These are phyloP conservation scores for Populus hybrid DNA, from an alignment of 441 rosid genomes.

Conservation along the genomic window DNA sequence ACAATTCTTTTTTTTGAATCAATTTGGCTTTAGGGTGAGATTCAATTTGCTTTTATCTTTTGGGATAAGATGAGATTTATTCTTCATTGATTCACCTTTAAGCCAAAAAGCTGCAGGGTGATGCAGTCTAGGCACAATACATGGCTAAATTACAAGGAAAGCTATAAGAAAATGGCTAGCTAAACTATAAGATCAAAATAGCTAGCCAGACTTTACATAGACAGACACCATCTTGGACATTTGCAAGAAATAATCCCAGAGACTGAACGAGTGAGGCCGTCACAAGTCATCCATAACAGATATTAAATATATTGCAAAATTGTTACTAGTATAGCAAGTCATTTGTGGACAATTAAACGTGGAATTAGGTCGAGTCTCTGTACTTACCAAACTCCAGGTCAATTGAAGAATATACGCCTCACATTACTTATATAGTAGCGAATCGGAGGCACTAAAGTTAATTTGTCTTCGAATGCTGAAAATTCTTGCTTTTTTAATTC, in stretches of 20 bases:
- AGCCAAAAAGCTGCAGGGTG: slow-evolving; percentile 13
- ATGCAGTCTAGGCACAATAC: not conserved
- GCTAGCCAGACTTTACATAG: not conserved
- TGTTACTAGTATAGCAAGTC: not conserved
- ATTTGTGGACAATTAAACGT: not conserved
- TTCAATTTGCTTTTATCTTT: slow-evolving; percentile 43
- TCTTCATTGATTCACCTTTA: slow-evolving; percentile 42
- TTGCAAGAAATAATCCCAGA: no score
- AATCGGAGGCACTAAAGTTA: not conserved
- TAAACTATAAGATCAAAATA: no score
- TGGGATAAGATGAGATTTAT: slow-evolving; percentile 47
- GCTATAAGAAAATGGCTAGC: no score
- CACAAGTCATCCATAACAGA: not conserved
- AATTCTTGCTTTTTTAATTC: not conserved
- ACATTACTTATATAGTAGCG: not conserved
- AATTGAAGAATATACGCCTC: not conserved
- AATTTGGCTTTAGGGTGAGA: slow-evolving; percentile 40
- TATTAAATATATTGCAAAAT: not conserved
- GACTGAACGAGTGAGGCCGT: not conserved
- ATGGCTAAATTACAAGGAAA: no score
- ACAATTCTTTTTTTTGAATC: slow-evolving; percentile 24
- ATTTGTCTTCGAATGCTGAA: not conserved
- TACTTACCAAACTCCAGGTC: not conserved
- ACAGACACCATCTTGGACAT: not conserved
- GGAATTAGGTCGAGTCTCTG: not conserved